Evolutionary conservation across 1,139 yeast species (phyloP).

Genomic region (Magnusiomyces tetraspermus): DNA sequence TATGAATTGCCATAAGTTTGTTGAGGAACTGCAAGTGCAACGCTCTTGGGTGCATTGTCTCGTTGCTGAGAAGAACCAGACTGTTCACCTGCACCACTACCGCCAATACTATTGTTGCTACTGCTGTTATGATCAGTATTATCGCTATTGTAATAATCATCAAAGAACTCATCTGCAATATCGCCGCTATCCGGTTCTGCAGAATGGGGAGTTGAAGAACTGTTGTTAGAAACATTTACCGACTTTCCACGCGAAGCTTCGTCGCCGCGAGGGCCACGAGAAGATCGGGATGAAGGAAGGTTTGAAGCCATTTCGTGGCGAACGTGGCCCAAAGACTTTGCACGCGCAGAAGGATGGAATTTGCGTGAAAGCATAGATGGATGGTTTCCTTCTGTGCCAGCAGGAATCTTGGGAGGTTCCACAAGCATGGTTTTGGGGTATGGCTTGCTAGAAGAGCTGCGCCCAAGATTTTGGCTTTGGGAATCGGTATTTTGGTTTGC

Average conservation of each 20-base stretch:
- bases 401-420: not conserved
- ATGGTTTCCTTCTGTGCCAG: not conserved
- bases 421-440: conserved; percentile 1
- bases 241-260: conserved; percentile 24
- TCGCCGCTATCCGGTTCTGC: conserved; percentile 37
- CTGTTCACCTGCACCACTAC: not conserved
- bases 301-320: conserved; percentile 33
- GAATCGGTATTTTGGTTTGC: not conserved
- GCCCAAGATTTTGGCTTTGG: not conserved
- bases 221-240: conserved; percentile 25
- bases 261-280: not conserved
- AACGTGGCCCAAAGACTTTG: conserved; percentile 77
- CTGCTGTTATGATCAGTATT: conserved; percentile 12
- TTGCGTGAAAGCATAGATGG: not conserved
- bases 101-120: conserved; percentile 4
- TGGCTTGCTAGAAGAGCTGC: conserved; percentile 3
- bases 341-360: conserved; percentile 75
- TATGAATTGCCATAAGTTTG: not conserved
- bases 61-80: not conserved
- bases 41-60: not conserved
- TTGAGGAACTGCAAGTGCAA: not conserved
- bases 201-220: not conserved
- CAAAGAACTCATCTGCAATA: conserved; percentile 53
- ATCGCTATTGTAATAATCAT: conserved; percentile 47
- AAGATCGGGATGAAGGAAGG: conserved; percentile 17